Base-by-base conservation (phyloP, 306 rosid species). In the Pyrus communis region DNA sequence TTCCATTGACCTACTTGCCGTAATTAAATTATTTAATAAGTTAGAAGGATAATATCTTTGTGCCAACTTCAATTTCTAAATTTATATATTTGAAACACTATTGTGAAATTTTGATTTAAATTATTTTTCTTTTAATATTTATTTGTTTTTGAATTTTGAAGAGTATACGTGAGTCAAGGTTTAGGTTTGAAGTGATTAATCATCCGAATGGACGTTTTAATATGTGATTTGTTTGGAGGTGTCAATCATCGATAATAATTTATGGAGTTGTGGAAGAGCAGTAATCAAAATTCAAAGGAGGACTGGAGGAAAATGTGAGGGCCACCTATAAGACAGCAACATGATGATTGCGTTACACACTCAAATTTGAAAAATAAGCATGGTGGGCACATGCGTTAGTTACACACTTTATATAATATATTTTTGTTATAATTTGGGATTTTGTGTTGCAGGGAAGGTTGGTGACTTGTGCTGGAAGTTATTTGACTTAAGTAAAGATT, bases 201-300 rank as follows among this genome's bases (percentile, higher is more conserved):
- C 51, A 67, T 7, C 19, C 42, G 42, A 38, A 38, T 38, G 40
- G 40, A 9, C 40, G 8, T 35, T 35, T 35, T 35, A 11, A 43
- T 68, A 11, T 43, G 28, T 54, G 55, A 42, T 40, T 68, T 68
- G 55, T 40, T 58, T 68, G 72, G 55, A 42, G n/a, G 72, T 30
- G 72, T 68, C 72, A 68, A 43, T 68, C 55, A 42, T 42, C 13
- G 7, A 46, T 69, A 45, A 46, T 69, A 45, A 14, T 49, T 70
- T 27, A 27, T 46, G 74, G 33, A 70, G 60, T 70, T 70, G 74
- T 70, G 74, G 42, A 70, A 70, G 57, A 12, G 38, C 42, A 69
- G 42, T 46, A 46, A 25, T 10, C 74, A 69, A n/a, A 15, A 15
- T 42, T 42, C 45, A 42, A 10, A 25, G 14, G 35, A 25, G 40